Base-by-base conservation (phyloP, 2,329 filamentous ascomycete species). In the Penicillium occitanis region DNA sequence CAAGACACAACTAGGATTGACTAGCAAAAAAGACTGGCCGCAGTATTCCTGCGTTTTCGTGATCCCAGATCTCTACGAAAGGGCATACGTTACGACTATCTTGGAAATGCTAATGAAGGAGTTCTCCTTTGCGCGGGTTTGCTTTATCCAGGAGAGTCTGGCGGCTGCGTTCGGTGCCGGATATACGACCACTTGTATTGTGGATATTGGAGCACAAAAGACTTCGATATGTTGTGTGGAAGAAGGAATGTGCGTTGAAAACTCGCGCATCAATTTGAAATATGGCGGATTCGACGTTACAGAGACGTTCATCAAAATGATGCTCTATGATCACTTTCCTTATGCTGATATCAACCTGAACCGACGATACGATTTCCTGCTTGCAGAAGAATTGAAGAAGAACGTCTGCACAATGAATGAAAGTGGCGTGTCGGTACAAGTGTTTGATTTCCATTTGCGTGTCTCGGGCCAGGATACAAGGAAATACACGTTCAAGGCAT, bases 21-120 rank as follows among this genome's bases (percentile, higher is more conserved):
- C 85, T 33, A 88, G 87, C 69, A 91, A 91, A 73, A 91, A 90
- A 72, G 89, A 94, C 61, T 96, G 93, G 88, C 86, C 86, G 64
- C 91, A 96, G 76, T 98, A 97, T 79, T 95, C 91, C 73, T 97
- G 93, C 72, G 93, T 97, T n/a, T 92, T 98, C 73, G 89, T 99
- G 69, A 96, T 99, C 57, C 95, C 95, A 0, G 95, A 99, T 76
- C 84, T 99, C 10, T 99, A 98, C 79, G 95, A 99, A 80, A 96
- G 96, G 77, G 88, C 87, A 61, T 96, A 97, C 70, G 92, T 98
- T 19, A 92, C 92, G 60, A 89, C 91, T 74, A 82, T 96, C 10
- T 83, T 99, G 50, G 90, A 93, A 65, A 91, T 95, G 67, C 88
- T 94, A 71, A 90, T 98, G 82, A 89, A 87, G 58, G 93, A 94